These are phyloP conservation scores for Mortierella sp. DNA, from an alignment of 371 early-diverging fungal genomes.

Conservation along the genomic window DNA sequence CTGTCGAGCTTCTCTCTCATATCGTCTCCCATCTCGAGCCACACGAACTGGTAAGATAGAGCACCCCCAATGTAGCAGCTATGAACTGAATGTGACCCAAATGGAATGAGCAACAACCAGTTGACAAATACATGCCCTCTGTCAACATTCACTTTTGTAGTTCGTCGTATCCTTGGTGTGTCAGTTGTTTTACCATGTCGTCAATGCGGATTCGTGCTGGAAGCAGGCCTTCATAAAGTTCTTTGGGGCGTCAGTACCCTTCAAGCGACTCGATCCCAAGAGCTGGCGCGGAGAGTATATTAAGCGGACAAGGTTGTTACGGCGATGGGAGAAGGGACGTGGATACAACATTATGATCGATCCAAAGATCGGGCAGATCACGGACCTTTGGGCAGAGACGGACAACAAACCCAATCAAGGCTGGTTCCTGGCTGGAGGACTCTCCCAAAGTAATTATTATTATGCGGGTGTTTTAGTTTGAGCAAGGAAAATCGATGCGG, in stretches of 20 bases:
- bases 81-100: background rate
- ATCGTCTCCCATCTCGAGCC: constrained; percentile 52
- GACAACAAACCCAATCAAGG: constrained; percentile 20
- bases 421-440: constrained; percentile 40
- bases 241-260: constrained; percentile 47
- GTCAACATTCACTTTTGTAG: constrained; percentile 8
- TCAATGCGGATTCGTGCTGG: constrained; percentile 56
- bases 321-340: constrained; percentile 52
- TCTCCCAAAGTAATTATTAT: constrained; percentile 19
- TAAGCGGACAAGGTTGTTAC: constrained; percentile 38
- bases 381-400: constrained; percentile 30
- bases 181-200: constrained; percentile 48
- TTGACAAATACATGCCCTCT: background rate
- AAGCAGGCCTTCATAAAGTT: constrained; percentile 50
- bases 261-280: constrained; percentile 45
- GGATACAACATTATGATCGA: constrained; percentile 41
- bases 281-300: constrained; percentile 57
- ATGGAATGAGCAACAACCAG: background rate
- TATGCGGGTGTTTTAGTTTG: background rate
- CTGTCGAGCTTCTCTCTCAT: constrained; percentile 44
- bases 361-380: constrained; percentile 39
- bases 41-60: constrained; percentile 30
- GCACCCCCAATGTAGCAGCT: too few relatives aligned
- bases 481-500: background rate
- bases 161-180: constrained; percentile 33